Evolutionary conservation across 176 grass and related monocot species (phyloP).

Genomic region (Microstegium vimineum): DNA sequence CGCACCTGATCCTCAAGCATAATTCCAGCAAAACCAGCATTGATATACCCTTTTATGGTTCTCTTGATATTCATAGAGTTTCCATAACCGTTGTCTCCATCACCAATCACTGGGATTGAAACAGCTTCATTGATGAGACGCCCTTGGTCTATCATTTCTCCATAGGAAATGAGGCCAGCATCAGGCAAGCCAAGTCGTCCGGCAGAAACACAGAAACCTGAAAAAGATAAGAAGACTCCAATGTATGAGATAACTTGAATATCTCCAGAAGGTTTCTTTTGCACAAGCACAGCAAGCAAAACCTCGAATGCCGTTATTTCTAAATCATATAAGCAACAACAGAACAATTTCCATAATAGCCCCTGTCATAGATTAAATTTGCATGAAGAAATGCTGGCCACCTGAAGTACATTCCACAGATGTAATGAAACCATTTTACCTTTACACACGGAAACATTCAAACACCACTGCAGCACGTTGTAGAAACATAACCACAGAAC

Average conservation of each 20-base stretch:
- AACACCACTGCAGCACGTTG: neutral
- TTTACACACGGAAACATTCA: neutral
- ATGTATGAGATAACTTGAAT: conserved; percentile 6
- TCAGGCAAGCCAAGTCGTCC: conserved; percentile 77
- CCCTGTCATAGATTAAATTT: neutral
- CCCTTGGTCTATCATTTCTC: conserved; percentile 92
- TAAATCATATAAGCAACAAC: neutral
- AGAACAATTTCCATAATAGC: neutral
- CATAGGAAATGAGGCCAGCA: conserved; percentile 85
- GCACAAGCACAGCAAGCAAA: neutral
- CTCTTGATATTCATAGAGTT: conserved; percentile 98
- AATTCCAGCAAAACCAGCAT: conserved; percentile 94
- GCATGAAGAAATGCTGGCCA: neutral
- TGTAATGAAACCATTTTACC: neutral
- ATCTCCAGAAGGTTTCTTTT: neutral
- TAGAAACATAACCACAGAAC: neutral
- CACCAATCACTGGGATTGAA: conserved; percentile 87
- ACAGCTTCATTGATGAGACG: conserved; percentile 76
- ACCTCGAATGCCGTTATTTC: neutral
- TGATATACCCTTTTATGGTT: conserved; percentile 90
- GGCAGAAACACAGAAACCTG: conserved; percentile 93
- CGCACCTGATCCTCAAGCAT: conserved; percentile 96
- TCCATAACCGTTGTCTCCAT: conserved; percentile 96
- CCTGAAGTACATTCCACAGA: neutral
- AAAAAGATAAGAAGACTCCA: neutral